Evolutionary conservation across 1,284 basidiomycete species (phyloP).

Genomic region (Naganishia albida): DNA sequence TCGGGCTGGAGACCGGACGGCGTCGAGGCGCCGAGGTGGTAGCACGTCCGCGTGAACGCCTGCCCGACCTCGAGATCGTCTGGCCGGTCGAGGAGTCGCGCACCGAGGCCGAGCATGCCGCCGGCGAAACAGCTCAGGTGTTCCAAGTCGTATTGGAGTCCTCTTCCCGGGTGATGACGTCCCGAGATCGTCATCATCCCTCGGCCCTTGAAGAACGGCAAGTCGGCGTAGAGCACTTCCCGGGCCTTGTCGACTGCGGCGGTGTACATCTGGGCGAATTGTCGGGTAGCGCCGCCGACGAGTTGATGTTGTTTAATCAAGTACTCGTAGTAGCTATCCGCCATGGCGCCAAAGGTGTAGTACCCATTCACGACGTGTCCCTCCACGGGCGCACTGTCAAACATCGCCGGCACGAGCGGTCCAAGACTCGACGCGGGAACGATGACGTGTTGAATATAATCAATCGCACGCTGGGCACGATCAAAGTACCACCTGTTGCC

Average conservation of each 20-base stretch:
- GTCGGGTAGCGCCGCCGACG: constrained; percentile 52
- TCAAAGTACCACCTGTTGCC: constrained; percentile 60
- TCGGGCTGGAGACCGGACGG: constrained; percentile 55
- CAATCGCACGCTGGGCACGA: constrained; percentile 57
- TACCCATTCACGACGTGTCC: constrained; percentile 37
- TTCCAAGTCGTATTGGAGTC: constrained; percentile 23
- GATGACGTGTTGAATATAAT: constrained; percentile 56
- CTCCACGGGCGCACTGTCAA: constrained; percentile 48
- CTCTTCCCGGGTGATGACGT: constrained; percentile 1
- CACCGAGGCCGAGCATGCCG: constrained; percentile 60
- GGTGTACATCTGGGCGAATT: constrained; percentile 58
- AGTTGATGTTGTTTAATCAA: constrained; percentile 60
- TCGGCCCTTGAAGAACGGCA: constrained; percentile 51
- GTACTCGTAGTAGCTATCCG: constrained; percentile 60
- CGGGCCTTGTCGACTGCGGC: constrained; percentile 56
- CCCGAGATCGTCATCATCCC: constrained; percentile 44
- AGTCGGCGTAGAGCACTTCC: constrained; percentile 53
- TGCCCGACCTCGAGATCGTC: constrained; percentile 51
- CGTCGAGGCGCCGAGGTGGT: constrained; percentile 41
- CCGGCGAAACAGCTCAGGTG: constrained; percentile 58
- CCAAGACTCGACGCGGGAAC: constrained; percentile 41
- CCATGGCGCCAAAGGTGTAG: constrained; percentile 56
- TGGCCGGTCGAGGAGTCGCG: constrained; percentile 54
- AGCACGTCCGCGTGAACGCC: constrained; percentile 8
- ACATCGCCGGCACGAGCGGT: constrained; percentile 49